Percentiles rank a stretch among this genome's conserved stretches.
phyloP scores from a whole-genome alignment of 2,329 filamentous ascomycete genomes.

The Mollisia scopiformis region DNA sequence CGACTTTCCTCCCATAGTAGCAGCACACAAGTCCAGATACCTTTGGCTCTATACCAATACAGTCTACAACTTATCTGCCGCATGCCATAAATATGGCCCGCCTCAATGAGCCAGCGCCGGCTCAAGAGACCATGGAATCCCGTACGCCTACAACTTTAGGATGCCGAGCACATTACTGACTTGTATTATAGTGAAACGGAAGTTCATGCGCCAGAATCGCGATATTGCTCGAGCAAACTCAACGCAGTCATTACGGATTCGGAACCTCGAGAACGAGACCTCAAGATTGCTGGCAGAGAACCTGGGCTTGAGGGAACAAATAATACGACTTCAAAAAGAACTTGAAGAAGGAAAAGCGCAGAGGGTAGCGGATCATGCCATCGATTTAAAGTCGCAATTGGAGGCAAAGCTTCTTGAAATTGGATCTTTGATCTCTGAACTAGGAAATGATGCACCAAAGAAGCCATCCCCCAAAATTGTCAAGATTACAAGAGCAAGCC shows the following conservation, averaged over 20 bases:
- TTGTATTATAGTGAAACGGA: constrained; percentile 65
- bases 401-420: constrained; percentile 75
- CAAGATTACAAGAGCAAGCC: constrained; percentile 38
- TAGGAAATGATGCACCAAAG: constrained; percentile 63
- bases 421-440: constrained; percentile 64
- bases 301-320: constrained; percentile 70
- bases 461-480: constrained; percentile 46
- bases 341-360: constrained; percentile 63
- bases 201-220: constrained; percentile 81
- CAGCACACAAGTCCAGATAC: background rate
- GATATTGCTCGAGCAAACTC: constrained; percentile 83
- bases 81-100: constrained; percentile 65
- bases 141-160: constrained; percentile 52
- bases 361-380: constrained; percentile 66
- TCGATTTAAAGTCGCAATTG: constrained; percentile 70
- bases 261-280: constrained; percentile 75
- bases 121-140: constrained; percentile 71
- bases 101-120: constrained; percentile 73
- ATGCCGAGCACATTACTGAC: constrained; percentile 4
- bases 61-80: constrained; percentile 19
- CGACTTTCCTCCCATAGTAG: background rate
- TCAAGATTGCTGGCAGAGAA: constrained; percentile 79
- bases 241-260: constrained; percentile 75
- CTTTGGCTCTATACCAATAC: background rate
- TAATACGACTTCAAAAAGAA: constrained; percentile 70